Percentiles rank a stretch among this genome's conserved stretches.
Conservation (phyloP, 2,329 filamentous ascomycete species). For the Penicillium verrucosum region DNA sequence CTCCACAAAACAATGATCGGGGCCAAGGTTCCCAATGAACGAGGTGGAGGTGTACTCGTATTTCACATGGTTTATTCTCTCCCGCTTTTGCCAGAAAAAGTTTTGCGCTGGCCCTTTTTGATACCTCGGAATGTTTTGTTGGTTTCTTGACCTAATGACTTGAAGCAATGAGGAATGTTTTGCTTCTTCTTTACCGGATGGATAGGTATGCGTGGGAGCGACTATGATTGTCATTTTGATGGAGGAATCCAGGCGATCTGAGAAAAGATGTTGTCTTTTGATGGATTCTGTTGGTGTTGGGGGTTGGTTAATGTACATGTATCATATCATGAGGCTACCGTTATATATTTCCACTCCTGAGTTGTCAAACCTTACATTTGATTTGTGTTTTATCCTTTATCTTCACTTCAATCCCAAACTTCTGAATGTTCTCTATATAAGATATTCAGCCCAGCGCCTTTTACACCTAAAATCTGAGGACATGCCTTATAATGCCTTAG, state of each 20-base stretch:
- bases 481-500: too few relatives aligned
- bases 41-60: background rate
- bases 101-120: background rate
- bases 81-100: background rate
- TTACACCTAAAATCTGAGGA: too few relatives aligned
- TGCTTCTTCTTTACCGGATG: background rate
- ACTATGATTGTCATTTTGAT: background rate
- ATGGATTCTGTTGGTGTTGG: background rate
- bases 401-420: background rate
- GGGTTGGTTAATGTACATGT: background rate
- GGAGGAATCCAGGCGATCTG: background rate
- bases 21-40: constrained; percentile 11
- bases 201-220: background rate
- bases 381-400: background rate
- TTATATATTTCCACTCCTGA: constrained; percentile 3
- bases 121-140: background rate
- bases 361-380: background rate
- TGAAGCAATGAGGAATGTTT: background rate
- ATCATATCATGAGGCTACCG: background rate
- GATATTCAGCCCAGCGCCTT: too few relatives aligned
- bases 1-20: constrained; percentile 11
- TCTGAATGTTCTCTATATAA: background rate
- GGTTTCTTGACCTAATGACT: background rate
- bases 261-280: background rate
- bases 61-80: background rate